Evolutionary conservation across 805 yeast species (phyloP).

Genomic region (Metschnikowia baotianmanensis): DNA sequence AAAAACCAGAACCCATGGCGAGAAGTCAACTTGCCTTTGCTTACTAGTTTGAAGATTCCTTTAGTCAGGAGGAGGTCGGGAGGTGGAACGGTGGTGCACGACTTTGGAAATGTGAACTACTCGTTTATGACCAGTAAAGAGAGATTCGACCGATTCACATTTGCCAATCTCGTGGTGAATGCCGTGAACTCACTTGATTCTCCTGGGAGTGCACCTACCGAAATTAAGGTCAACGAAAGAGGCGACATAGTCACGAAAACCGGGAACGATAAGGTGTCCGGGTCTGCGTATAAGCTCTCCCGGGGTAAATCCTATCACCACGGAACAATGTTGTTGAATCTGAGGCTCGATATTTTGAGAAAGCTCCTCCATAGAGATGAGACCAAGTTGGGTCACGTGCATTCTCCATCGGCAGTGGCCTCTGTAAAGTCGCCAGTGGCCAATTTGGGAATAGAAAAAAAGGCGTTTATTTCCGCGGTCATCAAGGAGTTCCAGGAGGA

Average conservation of each 20-base stretch:
- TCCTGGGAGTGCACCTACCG: too few relatives aligned
- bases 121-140: slow-evolving; percentile 71
- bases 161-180: slow-evolving; percentile 44
- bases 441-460: slow-evolving; percentile 51
- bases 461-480: slow-evolving; percentile 47
- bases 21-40: slow-evolving; percentile 65
- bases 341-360: slow-evolving; percentile 58
- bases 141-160: slow-evolving; percentile 58
- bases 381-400: slow-evolving; percentile 38
- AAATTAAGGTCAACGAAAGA: slow-evolving; percentile 59
- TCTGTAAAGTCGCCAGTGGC: slow-evolving; percentile 81
- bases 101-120: slow-evolving; percentile 82
- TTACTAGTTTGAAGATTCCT: slow-evolving; percentile 54
- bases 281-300: slow-evolving; percentile 88
- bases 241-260: slow-evolving; percentile 70
- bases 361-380: slow-evolving; percentile 52
- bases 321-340: slow-evolving; percentile 85
- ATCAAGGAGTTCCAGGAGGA: slow-evolving; percentile 36
- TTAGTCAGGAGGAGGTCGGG: slow-evolving; percentile 81
- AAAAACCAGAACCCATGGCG: slow-evolving; percentile 95
- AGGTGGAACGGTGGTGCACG: slow-evolving; percentile 98
- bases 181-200: slow-evolving; percentile 25
- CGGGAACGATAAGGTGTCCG: slow-evolving; percentile 64
- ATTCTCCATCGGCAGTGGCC: slow-evolving; percentile 53
- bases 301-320: slow-evolving; percentile 86